Evolutionary conservation across 2,329 filamentous ascomycete genomes (phyloP), one percentile per base, ranked within the genome.

Genomic region (Diaporthe sp.): DNA sequence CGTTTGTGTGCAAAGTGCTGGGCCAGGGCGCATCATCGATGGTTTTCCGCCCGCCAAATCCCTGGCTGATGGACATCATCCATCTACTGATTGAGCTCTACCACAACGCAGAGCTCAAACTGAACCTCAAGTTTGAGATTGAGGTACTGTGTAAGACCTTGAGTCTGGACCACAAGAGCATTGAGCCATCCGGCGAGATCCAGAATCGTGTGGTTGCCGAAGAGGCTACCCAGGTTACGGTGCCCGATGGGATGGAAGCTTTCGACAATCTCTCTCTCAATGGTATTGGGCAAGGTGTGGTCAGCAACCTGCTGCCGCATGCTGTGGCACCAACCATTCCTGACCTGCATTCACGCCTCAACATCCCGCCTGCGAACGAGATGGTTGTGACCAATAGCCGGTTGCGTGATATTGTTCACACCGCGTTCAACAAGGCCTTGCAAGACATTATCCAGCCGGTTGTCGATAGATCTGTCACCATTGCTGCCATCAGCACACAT

Each of bases 61-160:
- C 97, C 1, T 99, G 97, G 97, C 84, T 98, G 58, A 97, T 98
- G 94, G 97, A 99, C 80, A 97, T 99, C 71, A 91, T 99, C 72
- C 91, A 94, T 77, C 87, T 98, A 10, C 89, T 99, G 47, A 94
- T 98, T 79, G 97, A 99, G 81, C 89, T 99, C 5, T 99, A 99
- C 80, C 93, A 98, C 80, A 94, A 94, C 80, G 95, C 95, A 19
- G 96, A 98, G 79, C 87, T 99, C 73, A 98, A 98, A 83, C 90
- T 99, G 50, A 98, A 98, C 78, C 92, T 98, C 69, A 99, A 98
- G 80, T 99, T 99, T 79, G 97, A 99, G 83, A 98, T 99, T 74
- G 97, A 99, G 83, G 96, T 99, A 35, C 89, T 99, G 33, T 99
- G 96, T 87, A 97, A 97, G 82, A 96, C 96, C 17, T 87, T 99